Evolutionary conservation across 306 rosid genomes (phyloP).

Genomic region (Fragaria vesca): DNA sequence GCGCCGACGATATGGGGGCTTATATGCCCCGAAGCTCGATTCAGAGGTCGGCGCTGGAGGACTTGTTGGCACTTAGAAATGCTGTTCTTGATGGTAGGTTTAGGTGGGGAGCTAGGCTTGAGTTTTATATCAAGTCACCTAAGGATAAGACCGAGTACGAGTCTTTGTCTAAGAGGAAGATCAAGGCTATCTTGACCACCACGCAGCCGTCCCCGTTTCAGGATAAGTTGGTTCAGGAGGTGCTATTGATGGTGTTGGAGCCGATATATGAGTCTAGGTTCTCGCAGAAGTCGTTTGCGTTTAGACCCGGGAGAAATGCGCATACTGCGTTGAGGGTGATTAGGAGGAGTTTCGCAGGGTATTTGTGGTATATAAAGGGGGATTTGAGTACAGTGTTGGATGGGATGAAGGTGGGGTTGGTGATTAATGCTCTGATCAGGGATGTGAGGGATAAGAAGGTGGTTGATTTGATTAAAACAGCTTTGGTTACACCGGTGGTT

Average conservation of each 20-base stretch:
- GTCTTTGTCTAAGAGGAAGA: slow-evolving; percentile 75
- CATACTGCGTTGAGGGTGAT: slow-evolving; percentile 79
- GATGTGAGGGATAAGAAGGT: slow-evolving; percentile 85
- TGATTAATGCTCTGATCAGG: slow-evolving; percentile 78
- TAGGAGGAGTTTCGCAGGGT: slow-evolving; percentile 79
- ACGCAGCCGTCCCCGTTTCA: slow-evolving; percentile 82
- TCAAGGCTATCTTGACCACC: slow-evolving; percentile 68
- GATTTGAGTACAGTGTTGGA: slow-evolving; percentile 79
- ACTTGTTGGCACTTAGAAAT: slow-evolving; percentile 76
- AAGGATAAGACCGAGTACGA: slow-evolving; percentile 68
- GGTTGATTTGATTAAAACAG: slow-evolving; percentile 72
- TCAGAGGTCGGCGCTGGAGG: slow-evolving; percentile 57
- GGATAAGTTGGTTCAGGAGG: slow-evolving; percentile 83
- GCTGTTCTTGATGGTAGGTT: slow-evolving; percentile 76
- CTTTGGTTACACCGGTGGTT: slow-evolving; percentile 69
- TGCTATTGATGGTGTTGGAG: slow-evolving; percentile 72
- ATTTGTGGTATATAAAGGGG: slow-evolving; percentile 85
- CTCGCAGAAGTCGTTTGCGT: slow-evolving; percentile 62
- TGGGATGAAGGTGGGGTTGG: slow-evolving; percentile 74
- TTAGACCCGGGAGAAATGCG: slow-evolving; percentile 76
- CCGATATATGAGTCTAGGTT: slow-evolving; percentile 79
- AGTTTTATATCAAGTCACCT: slow-evolving; percentile 66
- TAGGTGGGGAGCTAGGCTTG: slow-evolving; percentile 82
- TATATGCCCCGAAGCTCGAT: slow-evolving; percentile 64
- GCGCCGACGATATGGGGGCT: slow-evolving; percentile 79